These are phyloP conservation scores for Parachaetomium inaequale DNA, from an alignment of 495 filamentous ascomycete species.

Conservation along the genomic window DNA sequence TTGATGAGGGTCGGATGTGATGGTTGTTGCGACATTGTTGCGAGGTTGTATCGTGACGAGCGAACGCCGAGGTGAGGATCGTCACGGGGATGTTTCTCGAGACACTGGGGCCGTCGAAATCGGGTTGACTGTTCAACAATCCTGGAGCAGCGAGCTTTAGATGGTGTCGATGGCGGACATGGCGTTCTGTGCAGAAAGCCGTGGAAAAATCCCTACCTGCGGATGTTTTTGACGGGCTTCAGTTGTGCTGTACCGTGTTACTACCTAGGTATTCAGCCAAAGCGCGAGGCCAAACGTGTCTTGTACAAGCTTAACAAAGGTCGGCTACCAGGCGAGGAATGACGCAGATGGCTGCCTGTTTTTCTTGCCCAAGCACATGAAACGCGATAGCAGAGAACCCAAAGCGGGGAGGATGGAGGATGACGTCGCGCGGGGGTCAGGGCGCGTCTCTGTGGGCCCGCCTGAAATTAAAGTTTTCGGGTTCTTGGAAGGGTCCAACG, in stretches of 20 bases:
- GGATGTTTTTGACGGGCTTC: too few relatives aligned
- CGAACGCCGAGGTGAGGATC: not conserved
- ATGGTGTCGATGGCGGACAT: too few relatives aligned
- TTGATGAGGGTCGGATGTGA: conserved; percentile 71
- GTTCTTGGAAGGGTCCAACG: not conserved
- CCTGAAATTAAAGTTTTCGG: not conserved
- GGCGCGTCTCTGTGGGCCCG: not conserved
- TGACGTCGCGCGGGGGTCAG: conserved; percentile 7
- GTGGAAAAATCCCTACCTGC: too few relatives aligned
- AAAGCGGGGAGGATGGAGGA: not conserved
- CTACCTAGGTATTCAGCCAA: not conserved
- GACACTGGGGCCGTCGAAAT: too few relatives aligned
- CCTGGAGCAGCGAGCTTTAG: too few relatives aligned
- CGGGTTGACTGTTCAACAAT: too few relatives aligned
- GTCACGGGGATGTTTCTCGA: not conserved
- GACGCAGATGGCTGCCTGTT: not conserved
- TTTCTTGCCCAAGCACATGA: not conserved
- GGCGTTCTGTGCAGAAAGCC: too few relatives aligned
- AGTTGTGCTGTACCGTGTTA: not conserved
- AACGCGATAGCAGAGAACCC: not conserved
- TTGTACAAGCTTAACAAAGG: not conserved
- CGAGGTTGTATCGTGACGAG: not conserved
- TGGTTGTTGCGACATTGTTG: not conserved
- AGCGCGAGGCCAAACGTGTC: not conserved
- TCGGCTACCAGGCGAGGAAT: not conserved